phyloP scores from a whole-genome alignment of 192 early-diverging fungal species.

The Entomortierella parvispora region DNA sequence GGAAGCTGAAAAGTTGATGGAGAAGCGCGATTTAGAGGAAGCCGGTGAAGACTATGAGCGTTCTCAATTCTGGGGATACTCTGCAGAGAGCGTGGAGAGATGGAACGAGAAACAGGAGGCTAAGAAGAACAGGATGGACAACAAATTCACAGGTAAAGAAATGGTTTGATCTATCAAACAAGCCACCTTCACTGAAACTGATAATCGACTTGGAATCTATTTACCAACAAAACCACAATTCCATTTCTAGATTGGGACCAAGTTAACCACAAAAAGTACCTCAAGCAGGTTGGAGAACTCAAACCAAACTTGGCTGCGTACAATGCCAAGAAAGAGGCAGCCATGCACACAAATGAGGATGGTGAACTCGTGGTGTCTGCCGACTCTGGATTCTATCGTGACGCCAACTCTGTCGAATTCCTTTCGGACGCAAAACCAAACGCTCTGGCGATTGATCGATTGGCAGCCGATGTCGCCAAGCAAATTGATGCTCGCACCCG shows the following conservation, averaged over 20 bases:
- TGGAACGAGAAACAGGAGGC: conserved; percentile 87
- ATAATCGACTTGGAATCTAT: neutral
- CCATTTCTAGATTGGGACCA: conserved; percentile 76
- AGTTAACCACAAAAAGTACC: conserved; percentile 89
- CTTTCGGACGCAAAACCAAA: conserved; percentile 70
- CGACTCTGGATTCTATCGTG: conserved; percentile 67
- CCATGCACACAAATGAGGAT: conserved; percentile 52
- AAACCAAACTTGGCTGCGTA: conserved; percentile 87
- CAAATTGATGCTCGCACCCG: conserved; percentile 74
- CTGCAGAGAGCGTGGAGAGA: conserved; percentile 84
- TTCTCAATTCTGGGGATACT: conserved; percentile 82
- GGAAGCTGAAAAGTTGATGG: conserved; percentile 79
- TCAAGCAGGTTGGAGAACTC: conserved; percentile 77
- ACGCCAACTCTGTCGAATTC: conserved; percentile 75
- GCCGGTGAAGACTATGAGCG: conserved; percentile 88
- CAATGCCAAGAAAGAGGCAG: conserved; percentile 68
- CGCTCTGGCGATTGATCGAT: conserved; percentile 69
- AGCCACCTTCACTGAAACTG: too few species aligned
- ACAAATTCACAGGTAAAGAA: conserved; percentile 82
- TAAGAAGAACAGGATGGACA: conserved; percentile 71
- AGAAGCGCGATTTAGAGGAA: conserved; percentile 67
- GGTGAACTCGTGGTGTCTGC: conserved; percentile 48
- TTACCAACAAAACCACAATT: conserved; percentile 1
- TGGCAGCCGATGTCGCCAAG: conserved; percentile 78
- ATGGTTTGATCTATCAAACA: too few species aligned